A percentile compares a stretch with the other conserved stretches of the same genome.
These are phyloP conservation scores for Dichomitus squalens DNA, from an alignment of 1,284 basidiomycete genomes.

Conservation along the genomic window DNA sequence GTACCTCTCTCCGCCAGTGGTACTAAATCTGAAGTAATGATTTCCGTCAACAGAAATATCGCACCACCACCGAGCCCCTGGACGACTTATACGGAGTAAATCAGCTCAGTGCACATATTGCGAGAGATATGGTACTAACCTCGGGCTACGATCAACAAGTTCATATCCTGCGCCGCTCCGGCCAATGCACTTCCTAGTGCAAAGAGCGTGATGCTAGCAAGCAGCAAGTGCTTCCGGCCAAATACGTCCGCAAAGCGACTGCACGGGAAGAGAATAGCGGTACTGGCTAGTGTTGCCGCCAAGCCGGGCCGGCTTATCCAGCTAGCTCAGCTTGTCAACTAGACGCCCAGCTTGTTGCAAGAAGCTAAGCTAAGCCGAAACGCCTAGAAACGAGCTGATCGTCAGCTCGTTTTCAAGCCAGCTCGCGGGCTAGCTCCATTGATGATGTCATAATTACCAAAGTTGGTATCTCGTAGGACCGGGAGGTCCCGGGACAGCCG, in stretches of 20 bases:
- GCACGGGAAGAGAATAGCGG: conserved; percentile 28
- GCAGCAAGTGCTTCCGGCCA: conserved; percentile 28
- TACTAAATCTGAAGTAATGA: conserved; percentile 38
- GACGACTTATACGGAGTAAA: conserved; percentile 18
- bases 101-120: neutral
- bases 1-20: conserved; percentile 7
- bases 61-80: conserved; percentile 28
- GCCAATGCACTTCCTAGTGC: conserved; percentile 35
- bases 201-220: conserved; percentile 28
- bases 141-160: conserved; percentile 41
- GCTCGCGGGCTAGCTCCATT: no score
- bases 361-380: no score
- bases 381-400: no score
- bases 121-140: conserved; percentile 11
- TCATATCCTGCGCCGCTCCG: conserved; percentile 44
- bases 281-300: conserved; percentile 29
- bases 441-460: no score
- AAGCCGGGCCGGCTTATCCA: no score
- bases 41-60: neutral
- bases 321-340: no score
- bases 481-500: no score
- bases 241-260: conserved; percentile 30
- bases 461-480: no score
- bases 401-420: no score
- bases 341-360: no score